These are phyloP conservation scores for Ophiostoma australiae DNA, from an alignment of 2,329 filamentous ascomycete species.

Conservation along the genomic window DNA sequence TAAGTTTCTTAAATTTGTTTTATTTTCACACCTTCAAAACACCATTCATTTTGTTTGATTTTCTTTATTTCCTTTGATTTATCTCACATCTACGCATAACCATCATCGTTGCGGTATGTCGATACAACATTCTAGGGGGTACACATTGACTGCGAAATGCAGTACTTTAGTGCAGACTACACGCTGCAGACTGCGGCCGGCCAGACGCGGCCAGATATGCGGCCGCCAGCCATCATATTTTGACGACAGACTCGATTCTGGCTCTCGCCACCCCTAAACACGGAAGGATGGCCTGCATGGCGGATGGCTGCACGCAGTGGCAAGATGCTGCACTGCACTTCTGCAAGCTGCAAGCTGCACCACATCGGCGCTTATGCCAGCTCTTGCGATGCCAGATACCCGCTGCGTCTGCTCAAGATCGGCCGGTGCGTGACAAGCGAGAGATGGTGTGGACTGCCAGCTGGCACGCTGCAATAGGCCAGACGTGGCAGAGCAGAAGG, in stretches of 20 bases:
- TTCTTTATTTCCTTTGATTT: background rate
- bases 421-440: constrained; percentile 16
- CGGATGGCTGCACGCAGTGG: background rate
- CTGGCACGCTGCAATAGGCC: constrained; percentile 22
- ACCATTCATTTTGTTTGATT: background rate
- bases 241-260: background rate
- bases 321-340: background rate
- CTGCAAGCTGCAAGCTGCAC: background rate
- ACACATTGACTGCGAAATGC: background rate
- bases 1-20: background rate
- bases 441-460: constrained; percentile 16
- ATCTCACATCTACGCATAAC: background rate
- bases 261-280: background rate
- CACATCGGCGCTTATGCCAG: constrained; percentile 6
- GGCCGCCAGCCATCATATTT: background rate
- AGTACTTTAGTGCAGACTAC: background rate
- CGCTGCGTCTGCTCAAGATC: background rate
- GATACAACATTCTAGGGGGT: background rate
- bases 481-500: background rate
- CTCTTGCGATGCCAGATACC: background rate
- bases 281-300: background rate
- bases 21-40: background rate
- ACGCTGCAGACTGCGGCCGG: background rate
- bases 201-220: constrained; percentile 2
- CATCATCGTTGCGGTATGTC: background rate